Evolutionary conservation across 1,284 basidiomycete genomes (phyloP), one percentile per base, ranked within the genome.

Genomic region (Boletus semigastroideus): DNA sequence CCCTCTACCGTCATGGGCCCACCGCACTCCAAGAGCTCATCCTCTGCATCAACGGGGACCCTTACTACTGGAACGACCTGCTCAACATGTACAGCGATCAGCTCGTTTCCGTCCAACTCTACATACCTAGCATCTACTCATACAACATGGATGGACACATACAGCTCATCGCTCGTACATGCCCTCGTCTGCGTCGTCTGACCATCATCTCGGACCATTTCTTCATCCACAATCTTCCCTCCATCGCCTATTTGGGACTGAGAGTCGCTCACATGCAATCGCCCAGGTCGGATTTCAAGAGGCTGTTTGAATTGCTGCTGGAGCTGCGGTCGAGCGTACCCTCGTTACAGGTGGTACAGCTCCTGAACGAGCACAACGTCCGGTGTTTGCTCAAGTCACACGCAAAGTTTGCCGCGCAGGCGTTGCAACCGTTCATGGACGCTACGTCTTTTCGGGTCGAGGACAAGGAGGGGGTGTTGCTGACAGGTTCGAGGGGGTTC

Each of bases 301-400:
- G 0, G 11, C 42, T 65, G 1, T 64, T 60, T n/a, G 16, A 17
- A 8, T 27, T 56, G 22, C 30, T 70, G 19, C 50, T 33, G 5
- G 27, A 46, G 13, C 41, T 70, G 20, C 30, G 16, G 13, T 48
- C 44, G 11, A 55, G 8, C 5, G 36, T 52, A 1, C 62, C 62
- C 4, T 62, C 66, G 22, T 37, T 70, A 41, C 55, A 31, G 13
- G 59, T 65, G 3, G 53, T 67, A 8, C 67, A 55, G n/a, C 53
- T 67, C 27, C 14, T 61, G 36, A 53, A 57, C 14, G 51, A 49
- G 28, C 22, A 33, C 5, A 65, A 66, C n/a, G 37, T 67, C 12
- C 49, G 46, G 5, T 53, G 55, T 44, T 46, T 67, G 36, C 44
- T 65, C 44, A 56, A 33, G 20, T 38, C 45, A 2, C 59, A 68